Evolutionary conservation across 306 rosid genomes (phyloP), one percentile per base, ranked within the genome.

Genomic region (Corylus heterophylla): DNA sequence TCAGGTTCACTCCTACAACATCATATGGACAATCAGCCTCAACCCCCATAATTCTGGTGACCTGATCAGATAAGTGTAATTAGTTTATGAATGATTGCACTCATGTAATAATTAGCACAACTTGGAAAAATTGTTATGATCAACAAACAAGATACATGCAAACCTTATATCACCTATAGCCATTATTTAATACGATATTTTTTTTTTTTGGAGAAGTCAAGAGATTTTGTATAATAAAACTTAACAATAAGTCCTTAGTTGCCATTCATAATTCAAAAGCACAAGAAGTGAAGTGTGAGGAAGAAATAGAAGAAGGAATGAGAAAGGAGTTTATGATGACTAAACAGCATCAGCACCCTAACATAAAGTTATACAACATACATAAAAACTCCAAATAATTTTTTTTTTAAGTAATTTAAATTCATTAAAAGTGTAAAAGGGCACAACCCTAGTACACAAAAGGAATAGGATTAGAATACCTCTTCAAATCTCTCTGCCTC

Each of bases 401-500:
- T 6, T 42, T 42, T 5, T 42, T 42, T 5, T 6, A 42, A 42
- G 45, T 42, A 42, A 42, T 42, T 42, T 7, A 42, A 42, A 42
- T 42, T 42, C 8, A 42, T 42, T 42, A 42, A 42, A 42, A 42
- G 8, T 1, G 0, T 7, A 42, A 7, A 42, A 7, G 1, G 45
- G 27, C 66, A 49, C 54, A 49, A 49, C 16, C 54, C 4, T 49
- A 49, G 16, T 49, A 49, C 2, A 13, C 3, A 78, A 25, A 63
- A 59, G 22, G 20, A n/a, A 4, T 31, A 42, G 49, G 55, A 72
- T 82, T 66, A 84, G 20, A 49, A 74, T 87, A 94, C 98, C 97
- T 94, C 98, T 87, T 94, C 97, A 85, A 92, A 91, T 66, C 97
- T 90, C 81, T 94, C 98, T 13, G 97, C 98, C 71, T 94, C 97